Conservation (phyloP, 805 yeast species). For the Wickerhamiella alocasiicola region DNA sequence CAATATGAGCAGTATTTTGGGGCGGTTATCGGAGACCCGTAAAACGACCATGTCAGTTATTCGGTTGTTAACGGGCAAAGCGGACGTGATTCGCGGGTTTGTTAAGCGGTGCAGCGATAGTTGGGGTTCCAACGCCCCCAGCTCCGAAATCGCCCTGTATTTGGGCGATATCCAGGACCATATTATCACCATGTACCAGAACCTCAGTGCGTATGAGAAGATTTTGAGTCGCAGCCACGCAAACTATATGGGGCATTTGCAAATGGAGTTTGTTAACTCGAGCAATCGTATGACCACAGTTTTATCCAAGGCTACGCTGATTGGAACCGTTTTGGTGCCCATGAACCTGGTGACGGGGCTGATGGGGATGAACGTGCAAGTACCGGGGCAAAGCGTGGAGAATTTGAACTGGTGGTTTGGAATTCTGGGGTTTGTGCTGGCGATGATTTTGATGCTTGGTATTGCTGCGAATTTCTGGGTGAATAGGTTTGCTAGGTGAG, state of each 20-base stretch:
- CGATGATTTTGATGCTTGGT: constrained; percentile 32
- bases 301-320: constrained; percentile 74
- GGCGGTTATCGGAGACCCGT: constrained; percentile 77
- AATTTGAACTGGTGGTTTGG: constrained; percentile 57
- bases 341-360: constrained; percentile 81
- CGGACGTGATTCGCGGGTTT: constrained; percentile 92
- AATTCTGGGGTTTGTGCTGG: constrained; percentile 41
- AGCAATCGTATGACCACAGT: constrained; percentile 77
- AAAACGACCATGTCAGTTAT: constrained; percentile 84
- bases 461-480: constrained; percentile 28
- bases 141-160: constrained; percentile 84
- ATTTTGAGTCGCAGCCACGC: constrained; percentile 85
- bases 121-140: constrained; percentile 39
- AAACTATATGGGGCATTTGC: constrained; percentile 84
- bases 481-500: constrained; percentile 2
- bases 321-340: constrained; percentile 86
- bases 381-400: constrained; percentile 53
- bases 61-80: constrained; percentile 83
- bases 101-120: constrained; percentile 88
- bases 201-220: constrained; percentile 78
- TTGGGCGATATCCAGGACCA: constrained; percentile 96
- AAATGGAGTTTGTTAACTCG: constrained; percentile 80
- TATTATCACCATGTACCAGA: constrained; percentile 90
- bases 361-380: constrained; percentile 88
- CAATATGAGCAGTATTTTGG: constrained; percentile 39